Evolutionary conservation across 2,329 filamentous ascomycete genomes (phyloP).

Genomic region (Nemania sp.): DNA sequence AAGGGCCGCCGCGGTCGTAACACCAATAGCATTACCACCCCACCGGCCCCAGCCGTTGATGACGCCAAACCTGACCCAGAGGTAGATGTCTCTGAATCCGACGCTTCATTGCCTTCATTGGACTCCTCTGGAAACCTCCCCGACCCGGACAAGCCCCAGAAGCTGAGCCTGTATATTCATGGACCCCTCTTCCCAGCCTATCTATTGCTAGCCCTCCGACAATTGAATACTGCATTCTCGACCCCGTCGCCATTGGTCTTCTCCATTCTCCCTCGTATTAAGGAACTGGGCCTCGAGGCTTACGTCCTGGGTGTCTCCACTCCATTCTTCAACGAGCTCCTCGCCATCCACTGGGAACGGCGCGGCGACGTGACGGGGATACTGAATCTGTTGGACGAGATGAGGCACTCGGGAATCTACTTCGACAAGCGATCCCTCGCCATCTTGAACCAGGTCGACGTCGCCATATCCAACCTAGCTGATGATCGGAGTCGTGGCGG

Average conservation of each 20-base stretch:
- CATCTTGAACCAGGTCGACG: conserved; percentile 42
- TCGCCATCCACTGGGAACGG: conserved; percentile 63
- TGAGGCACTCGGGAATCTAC: conserved; percentile 64
- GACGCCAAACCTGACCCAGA: neutral
- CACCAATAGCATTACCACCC: conserved; percentile 10
- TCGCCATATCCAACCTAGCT: conserved; percentile 21
- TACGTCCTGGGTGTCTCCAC: conserved; percentile 74
- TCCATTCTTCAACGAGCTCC: conserved; percentile 68
- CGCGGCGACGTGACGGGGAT: conserved; percentile 61
- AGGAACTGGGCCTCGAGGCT: conserved; percentile 67
- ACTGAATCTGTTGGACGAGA: conserved; percentile 63
- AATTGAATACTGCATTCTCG: conserved; percentile 60
- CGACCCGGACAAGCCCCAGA: conserved; percentile 12
- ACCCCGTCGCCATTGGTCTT: conserved; percentile 62
- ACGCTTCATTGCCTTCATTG: neutral
- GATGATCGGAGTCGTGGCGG: conserved; percentile 27
- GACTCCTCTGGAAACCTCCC: conserved; percentile 14
- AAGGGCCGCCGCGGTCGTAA: conserved; percentile 1
- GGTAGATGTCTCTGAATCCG: neutral
- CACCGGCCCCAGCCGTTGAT: neutral
- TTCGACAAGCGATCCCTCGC: conserved; percentile 55
- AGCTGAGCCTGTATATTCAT: conserved; percentile 57
- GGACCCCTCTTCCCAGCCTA: conserved; percentile 67
- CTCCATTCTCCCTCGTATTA: conserved; percentile 67
- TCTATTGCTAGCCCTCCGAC: conserved; percentile 58